Base-by-base conservation (phyloP, 1,139 yeast genomes). In the Yamadazyma friedrichii region DNA sequence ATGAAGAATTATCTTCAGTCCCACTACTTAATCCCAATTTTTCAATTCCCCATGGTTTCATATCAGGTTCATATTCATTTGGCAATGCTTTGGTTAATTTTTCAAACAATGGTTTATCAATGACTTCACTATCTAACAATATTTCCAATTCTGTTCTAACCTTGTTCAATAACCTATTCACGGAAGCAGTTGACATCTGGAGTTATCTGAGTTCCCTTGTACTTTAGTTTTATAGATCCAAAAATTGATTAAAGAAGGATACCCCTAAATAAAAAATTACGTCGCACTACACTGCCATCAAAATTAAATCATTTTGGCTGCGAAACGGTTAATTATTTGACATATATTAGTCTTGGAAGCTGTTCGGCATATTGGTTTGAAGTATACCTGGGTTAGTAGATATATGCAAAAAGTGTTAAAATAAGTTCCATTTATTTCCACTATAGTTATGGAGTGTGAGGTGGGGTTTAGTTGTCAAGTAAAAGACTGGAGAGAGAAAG, bases 101-200 rank as follows among this genome's bases (percentile, higher is more conserved):
- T 16, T 78, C 65, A 54, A 63, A 84, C 42, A 84, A 75, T 3
- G 65, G 74, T 31, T 78, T 76, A 22, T 83, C 72, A 43, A 89
- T 80, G 39, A 88, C 94, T 35, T 83, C 82, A 1, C 94, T 84
- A 53, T 88, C 96, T 40, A 66, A 69, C 40, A 89, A 70, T 58
- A 88, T 88, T 59, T 88, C 96, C 40, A 89, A 76, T 59, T 89
- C 88, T 10, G 89, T 87, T 61, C 80, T 80, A 43, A 88, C 68
- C 11, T 83, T 80, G 3, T 91, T 80, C 48, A 88, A 65, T 3
- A 96, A 86, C 55, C 95, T 80, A 65, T 87, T 88, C 46, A 87
- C 78, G 39, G 80, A 67, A 1, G 94, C 85, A 9, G 80, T 74
- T 9, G 76, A 69, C 77, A 71, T 72, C n/a, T 20, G 24, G 8